These are phyloP conservation scores for Rhodotorula mucilaginosa DNA, from an alignment of 1,284 basidiomycete genomes.

Conservation along the genomic window DNA sequence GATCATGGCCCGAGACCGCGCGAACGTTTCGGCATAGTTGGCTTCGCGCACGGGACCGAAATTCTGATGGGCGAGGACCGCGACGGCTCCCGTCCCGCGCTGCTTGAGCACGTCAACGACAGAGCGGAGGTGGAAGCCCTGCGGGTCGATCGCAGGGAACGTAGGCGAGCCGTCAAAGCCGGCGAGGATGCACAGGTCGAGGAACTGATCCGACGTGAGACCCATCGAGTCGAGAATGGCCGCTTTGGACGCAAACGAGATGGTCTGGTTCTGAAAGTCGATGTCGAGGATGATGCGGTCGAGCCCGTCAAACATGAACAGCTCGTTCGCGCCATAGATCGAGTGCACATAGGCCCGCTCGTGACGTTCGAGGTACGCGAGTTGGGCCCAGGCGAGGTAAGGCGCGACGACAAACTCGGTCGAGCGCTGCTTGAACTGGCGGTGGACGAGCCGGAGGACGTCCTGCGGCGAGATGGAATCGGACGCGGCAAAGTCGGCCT, in stretches of 20 bases:
- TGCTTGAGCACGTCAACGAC: slow-evolving; percentile 85
- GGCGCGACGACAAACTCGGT: slow-evolving; percentile 96
- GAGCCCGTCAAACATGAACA: slow-evolving; percentile 77
- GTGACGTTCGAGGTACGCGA: slow-evolving; percentile 92
- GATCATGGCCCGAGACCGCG: slow-evolving; percentile 85
- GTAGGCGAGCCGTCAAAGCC: slow-evolving; percentile 83
- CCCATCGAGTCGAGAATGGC: slow-evolving; percentile 71
- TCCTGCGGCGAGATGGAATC: slow-evolving; percentile 72
- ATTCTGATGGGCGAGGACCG: slow-evolving; percentile 35
- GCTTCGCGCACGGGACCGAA: slow-evolving; percentile 43
- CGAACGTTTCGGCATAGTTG: slow-evolving; percentile 73
- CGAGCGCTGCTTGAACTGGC: slow-evolving; percentile 90
- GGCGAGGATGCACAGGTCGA: slow-evolving; percentile 87
- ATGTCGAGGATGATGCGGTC: slow-evolving; percentile 88
- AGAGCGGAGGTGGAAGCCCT: slow-evolving; percentile 71
- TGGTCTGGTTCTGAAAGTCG: slow-evolving; percentile 69
- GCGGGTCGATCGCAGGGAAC: slow-evolving; percentile 73
- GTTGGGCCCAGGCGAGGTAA: slow-evolving; percentile 88
- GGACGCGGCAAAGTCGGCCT: slow-evolving; percentile 71
- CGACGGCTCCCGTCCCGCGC: slow-evolving; percentile 79
- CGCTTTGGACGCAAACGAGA: slow-evolving; percentile 82
- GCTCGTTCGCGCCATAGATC: slow-evolving; percentile 85
- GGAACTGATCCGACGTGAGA: slow-evolving; percentile 83
- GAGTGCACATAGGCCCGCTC: slow-evolving; percentile 91
- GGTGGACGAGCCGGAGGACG: slow-evolving; percentile 83